Conservation (phyloP, 2,329 filamentous ascomycete species). For the Setomelanomma holmii region DNA sequence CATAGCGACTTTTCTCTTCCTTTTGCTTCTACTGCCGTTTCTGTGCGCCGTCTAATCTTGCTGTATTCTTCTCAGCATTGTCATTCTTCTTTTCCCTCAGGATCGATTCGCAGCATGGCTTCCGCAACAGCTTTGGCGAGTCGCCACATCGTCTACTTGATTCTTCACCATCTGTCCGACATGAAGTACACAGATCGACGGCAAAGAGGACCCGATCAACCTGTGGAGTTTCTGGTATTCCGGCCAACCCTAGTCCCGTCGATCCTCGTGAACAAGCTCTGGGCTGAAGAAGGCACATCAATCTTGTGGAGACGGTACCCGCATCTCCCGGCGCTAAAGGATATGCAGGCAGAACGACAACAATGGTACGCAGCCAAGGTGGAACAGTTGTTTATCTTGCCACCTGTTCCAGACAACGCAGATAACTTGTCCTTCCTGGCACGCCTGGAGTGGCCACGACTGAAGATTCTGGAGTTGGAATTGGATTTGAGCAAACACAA, state of each 20-base stretch:
- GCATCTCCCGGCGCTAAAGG: constrained; percentile 32
- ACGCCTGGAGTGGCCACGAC: constrained; percentile 34
- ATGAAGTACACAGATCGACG: constrained; percentile 41
- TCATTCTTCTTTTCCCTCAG: constrained; percentile 13
- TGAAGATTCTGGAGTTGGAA: constrained; percentile 40
- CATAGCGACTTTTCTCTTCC: constrained; percentile 3
- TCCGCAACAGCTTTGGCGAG: constrained; percentile 27
- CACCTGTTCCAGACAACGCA: constrained; percentile 17
- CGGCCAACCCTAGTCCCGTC: constrained; percentile 42
- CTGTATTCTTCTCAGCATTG: too few relatives aligned
- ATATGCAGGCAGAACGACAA: constrained; percentile 27
- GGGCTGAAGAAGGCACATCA: constrained; percentile 41
- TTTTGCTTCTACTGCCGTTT: too few relatives aligned
- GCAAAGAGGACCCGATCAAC: constrained; percentile 39
- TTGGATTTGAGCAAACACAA: constrained; percentile 34
- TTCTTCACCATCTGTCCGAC: constrained; percentile 38
- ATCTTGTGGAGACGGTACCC: constrained; percentile 43
- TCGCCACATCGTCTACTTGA: constrained; percentile 32
- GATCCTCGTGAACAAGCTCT: constrained; percentile 41
- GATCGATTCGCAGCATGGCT: constrained; percentile 29
- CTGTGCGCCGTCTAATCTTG: too few relatives aligned
- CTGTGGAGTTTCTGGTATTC: constrained; percentile 43
- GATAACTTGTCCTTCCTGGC: constrained; percentile 32
- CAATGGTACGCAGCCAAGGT: constrained; percentile 45
- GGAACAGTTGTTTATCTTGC: constrained; percentile 31